Evolutionary conservation across 768 basidiomycete genomes (phyloP).

Genomic region (Leccinum pellstonianum): DNA sequence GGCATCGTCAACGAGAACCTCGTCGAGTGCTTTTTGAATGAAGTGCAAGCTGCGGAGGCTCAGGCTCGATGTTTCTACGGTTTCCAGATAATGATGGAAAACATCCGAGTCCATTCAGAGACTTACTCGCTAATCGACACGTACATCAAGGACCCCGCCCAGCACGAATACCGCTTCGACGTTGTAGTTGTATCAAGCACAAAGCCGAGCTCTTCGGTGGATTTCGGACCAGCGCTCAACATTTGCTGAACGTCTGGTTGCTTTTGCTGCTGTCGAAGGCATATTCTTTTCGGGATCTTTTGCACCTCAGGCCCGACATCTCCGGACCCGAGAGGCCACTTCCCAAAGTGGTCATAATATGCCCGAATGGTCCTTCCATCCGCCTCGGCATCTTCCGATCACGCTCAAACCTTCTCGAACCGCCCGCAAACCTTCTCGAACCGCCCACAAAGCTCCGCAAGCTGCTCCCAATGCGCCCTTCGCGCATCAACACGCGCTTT

Average conservation of each 20-base stretch:
- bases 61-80: conserved; percentile 97
- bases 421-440: not conserved
- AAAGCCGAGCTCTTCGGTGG: conserved; percentile 94
- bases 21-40: conserved; percentile 88
- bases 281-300: conserved; percentile 96
- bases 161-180: conserved; percentile 83
- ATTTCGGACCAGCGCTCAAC: conserved; percentile 78
- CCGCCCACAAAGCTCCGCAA: no score
- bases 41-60: conserved; percentile 89
- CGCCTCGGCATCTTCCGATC: not conserved
- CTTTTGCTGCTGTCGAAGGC: conserved; percentile 94
- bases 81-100: conserved; percentile 99
- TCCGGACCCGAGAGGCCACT: not conserved
- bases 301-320: conserved; percentile 25
- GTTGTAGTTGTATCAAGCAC: conserved; percentile 84
- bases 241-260: conserved; percentile 87
- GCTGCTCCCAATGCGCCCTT: not conserved
- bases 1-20: conserved; percentile 98
- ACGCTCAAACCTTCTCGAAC: not conserved
- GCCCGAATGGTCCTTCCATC: not conserved
- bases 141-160: conserved; percentile 78
- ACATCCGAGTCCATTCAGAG: conserved; percentile 95
- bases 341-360: not conserved
- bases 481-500: not conserved
- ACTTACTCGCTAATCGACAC: conserved; percentile 96